phyloP scores from a whole-genome alignment of 2,329 filamentous ascomycete species.

The Hypoxylon sp. region DNA sequence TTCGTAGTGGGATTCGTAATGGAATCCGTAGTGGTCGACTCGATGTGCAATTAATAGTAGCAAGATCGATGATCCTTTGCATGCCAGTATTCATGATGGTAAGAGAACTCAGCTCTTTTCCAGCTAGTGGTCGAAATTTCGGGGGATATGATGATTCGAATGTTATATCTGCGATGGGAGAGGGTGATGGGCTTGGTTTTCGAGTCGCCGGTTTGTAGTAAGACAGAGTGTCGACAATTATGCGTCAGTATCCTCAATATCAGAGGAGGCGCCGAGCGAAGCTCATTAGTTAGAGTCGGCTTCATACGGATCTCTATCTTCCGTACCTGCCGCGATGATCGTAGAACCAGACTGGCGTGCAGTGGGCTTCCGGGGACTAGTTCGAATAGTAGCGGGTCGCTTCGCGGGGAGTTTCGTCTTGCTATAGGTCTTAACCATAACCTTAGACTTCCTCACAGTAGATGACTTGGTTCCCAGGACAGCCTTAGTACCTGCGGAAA shows the following conservation, averaged over 20 bases:
- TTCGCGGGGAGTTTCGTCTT: conserved; percentile 45
- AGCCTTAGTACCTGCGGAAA: conserved; percentile 54
- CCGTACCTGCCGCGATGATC: conserved; percentile 42
- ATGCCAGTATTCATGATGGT: background rate
- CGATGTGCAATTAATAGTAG: background rate
- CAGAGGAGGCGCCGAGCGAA: background rate
- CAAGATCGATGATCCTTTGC: background rate
- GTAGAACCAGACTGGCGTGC: conserved; percentile 42
- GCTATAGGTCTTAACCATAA: conserved; percentile 48
- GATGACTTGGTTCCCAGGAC: conserved; percentile 44
- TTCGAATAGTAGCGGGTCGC: conserved; percentile 33
- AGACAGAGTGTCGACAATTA: background rate
- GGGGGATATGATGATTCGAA: background rate
- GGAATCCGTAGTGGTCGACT: background rate
- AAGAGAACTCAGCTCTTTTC: background rate
- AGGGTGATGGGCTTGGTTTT: background rate
- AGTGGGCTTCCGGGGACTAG: conserved; percentile 39
- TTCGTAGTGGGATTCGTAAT: background rate
- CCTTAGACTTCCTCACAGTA: conserved; percentile 46
- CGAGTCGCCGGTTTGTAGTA: background rate
- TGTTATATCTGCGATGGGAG: background rate
- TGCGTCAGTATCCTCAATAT: background rate
- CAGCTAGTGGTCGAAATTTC: background rate
- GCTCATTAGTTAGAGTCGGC: background rate
- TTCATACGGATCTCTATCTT: conserved; percentile 18